Evolutionary conservation across 2,329 filamentous ascomycete species (phyloP).

Genomic region (Tolypocladium nubicola): DNA sequence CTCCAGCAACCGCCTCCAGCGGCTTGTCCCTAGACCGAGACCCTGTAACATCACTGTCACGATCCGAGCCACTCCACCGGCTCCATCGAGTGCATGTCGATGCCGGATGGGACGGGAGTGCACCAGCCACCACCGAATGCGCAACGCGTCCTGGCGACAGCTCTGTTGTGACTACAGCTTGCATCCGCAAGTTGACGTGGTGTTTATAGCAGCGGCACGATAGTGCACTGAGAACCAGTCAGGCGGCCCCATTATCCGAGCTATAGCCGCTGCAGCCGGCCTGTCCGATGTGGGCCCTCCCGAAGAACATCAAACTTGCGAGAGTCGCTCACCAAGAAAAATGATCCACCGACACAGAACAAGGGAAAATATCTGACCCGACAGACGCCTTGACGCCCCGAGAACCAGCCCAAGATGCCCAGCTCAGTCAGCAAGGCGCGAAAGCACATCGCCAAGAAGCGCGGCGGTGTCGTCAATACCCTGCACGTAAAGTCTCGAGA

Average conservation of each 20-base stretch:
- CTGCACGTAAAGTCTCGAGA: conserved; percentile 86
- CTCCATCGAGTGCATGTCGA: not conserved
- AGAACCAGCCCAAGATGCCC: conserved; percentile 49
- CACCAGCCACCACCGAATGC: not conserved
- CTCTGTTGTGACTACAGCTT: too few species aligned
- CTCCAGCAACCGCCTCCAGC: conserved; percentile 1
- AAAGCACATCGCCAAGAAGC: conserved; percentile 86
- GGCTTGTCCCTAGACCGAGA: too few species aligned
- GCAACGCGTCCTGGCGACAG: not conserved
- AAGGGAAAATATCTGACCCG: not conserved
- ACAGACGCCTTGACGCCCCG: not conserved
- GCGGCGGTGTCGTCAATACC: conserved; percentile 58
- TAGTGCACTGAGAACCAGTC: too few species aligned
- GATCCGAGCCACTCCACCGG: not conserved
- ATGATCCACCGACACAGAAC: not conserved
- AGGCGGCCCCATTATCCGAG: not conserved
- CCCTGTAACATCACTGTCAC: not conserved
- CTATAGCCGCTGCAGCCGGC: not conserved
- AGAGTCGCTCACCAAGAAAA: not conserved
- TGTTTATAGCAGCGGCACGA: too few species aligned
- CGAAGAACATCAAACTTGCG: not conserved
- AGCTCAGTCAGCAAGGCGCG: conserved; percentile 71
- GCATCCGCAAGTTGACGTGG: too few species aligned
- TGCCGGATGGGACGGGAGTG: not conserved
- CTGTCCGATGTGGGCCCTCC: not conserved